Percentiles rank a stretch among this genome's conserved stretches.
Evolutionary conservation across 192 early-diverging fungal genomes (phyloP).

Genomic region (Phlyctochytrium arcticum): DNA sequence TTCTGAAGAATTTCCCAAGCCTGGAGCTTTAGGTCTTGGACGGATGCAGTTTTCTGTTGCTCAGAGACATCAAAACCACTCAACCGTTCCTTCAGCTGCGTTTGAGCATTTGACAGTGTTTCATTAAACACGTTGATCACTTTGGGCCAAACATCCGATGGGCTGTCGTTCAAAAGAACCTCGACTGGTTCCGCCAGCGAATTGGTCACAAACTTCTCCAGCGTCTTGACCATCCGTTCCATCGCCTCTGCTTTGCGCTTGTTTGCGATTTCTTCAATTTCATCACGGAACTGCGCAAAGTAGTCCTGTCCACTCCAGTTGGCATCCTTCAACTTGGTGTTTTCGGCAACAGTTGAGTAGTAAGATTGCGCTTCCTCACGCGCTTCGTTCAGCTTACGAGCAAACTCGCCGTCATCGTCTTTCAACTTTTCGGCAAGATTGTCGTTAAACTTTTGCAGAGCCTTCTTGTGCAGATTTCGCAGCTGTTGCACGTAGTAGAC

Average conservation of each 20-base stretch:
- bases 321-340: slow-evolving; percentile 56
- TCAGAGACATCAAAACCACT: slow-evolving; percentile 30
- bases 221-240: slow-evolving; percentile 54
- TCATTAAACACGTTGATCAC: slow-evolving; percentile 61
- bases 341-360: slow-evolving; percentile 48
- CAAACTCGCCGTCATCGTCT: slow-evolving; percentile 58
- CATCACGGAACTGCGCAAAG: slow-evolving; percentile 51
- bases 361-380: slow-evolving; percentile 35
- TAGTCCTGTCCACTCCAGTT: slow-evolving; percentile 71
- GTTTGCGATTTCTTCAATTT: slow-evolving; percentile 54
- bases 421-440: slow-evolving; percentile 52
- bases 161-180: slow-evolving; percentile 64
- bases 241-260: slow-evolving; percentile 65
- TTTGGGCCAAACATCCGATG: slow-evolving; percentile 65
- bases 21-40: slow-evolving; percentile 54
- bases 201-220: slow-evolving; percentile 27
- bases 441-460: slow-evolving; percentile 63
- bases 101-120: slow-evolving; percentile 51
- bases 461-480: slow-evolving; percentile 76
- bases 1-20: slow-evolving; percentile 74
- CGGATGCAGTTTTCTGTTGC: slow-evolving; percentile 46
- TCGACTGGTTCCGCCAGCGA: slow-evolving; percentile 67
- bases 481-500: slow-evolving; percentile 82
- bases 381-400: slow-evolving; percentile 47
- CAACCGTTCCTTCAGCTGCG: slow-evolving; percentile 24